Conservation (phyloP, 2,329 filamentous ascomycete genomes). For the Arthroderma sp. region DNA sequence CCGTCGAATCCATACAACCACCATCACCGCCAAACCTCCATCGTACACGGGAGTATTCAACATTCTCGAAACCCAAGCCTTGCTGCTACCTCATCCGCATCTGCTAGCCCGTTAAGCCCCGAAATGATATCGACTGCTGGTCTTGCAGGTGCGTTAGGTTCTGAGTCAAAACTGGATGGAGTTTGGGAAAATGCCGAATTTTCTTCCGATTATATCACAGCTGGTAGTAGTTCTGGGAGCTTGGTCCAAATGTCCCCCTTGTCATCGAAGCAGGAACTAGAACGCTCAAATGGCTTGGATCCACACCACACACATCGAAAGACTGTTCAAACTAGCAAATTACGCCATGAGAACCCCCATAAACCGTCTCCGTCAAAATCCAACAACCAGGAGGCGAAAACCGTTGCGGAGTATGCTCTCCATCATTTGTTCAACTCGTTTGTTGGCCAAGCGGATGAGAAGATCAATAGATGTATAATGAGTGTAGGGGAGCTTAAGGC, state of each 20-base stretch:
- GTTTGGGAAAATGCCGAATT: conserved; percentile 23
- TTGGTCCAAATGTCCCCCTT: conserved; percentile 19
- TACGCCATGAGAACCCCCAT: conserved; percentile 55
- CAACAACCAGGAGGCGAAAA: conserved; percentile 63
- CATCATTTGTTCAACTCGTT: conserved; percentile 96
- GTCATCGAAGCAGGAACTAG: conserved; percentile 25
- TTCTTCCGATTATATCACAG: conserved; percentile 14
- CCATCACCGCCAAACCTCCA: conserved; percentile 91
- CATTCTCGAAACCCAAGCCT: conserved; percentile 79
- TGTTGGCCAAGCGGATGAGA: conserved; percentile 90
- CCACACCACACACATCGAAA: conserved; percentile 22
- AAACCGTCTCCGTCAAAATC: conserved; percentile 64
- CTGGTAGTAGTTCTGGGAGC: conserved; percentile 30
- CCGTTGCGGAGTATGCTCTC: conserved; percentile 92
- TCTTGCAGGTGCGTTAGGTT: conserved; percentile 39
- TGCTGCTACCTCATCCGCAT: conserved; percentile 47
- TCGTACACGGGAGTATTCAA: conserved; percentile 80
- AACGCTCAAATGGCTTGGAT: conserved; percentile 13
- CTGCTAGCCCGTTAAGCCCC: conserved; percentile 69
- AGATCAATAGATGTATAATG: conserved; percentile 77
- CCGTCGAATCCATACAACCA: conserved; percentile 48
- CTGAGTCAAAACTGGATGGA: conserved; percentile 26
- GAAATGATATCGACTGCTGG: conserved; percentile 65
- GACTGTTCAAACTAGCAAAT: conserved; percentile 46
- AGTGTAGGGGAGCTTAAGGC: conserved; percentile 68